A percentile compares a stretch with the other conserved stretches of the same genome.
phyloP scores from a whole-genome alignment of 345 rosid genomes.

The Microthlaspi erraticum region DNA sequence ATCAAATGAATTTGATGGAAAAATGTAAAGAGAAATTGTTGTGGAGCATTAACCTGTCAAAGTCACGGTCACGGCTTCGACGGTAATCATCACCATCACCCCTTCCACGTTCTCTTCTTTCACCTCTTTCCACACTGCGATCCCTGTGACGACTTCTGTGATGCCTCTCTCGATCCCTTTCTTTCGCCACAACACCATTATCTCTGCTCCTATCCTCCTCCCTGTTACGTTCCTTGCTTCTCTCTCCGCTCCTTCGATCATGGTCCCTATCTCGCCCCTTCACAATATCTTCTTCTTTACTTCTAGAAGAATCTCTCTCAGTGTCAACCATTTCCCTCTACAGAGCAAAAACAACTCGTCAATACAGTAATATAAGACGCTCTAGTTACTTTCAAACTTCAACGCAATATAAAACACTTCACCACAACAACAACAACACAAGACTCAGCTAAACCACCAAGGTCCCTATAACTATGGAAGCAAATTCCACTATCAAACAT shows the following conservation, averaged over 20 bases:
- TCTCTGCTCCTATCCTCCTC: slow-evolving; percentile 30
- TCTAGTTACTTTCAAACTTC: background rate
- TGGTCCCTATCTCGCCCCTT: slow-evolving; percentile 41
- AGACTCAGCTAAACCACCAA: background rate
- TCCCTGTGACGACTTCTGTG: slow-evolving; percentile 55
- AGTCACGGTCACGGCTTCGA: slow-evolving; percentile 61
- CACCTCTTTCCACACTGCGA: slow-evolving; percentile 60
- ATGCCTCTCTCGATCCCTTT: slow-evolving; percentile 55
- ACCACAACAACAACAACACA: background rate
- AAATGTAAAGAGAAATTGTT: background rate
- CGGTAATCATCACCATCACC: slow-evolving; percentile 66
- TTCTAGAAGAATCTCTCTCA: slow-evolving; percentile 60
- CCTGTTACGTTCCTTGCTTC: slow-evolving; percentile 41
- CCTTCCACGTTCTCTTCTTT: slow-evolving; percentile 72
- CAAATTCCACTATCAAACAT: background rate
- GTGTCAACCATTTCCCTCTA: slow-evolving; percentile 60
- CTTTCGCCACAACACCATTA: slow-evolving; percentile 39
- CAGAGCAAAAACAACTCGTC: slow-evolving; percentile 1
- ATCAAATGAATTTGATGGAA: background rate
- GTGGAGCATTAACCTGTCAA: slow-evolving; percentile 48
- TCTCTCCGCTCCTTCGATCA: slow-evolving; percentile 46
- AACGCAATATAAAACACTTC: background rate
- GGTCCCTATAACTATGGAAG: background rate
- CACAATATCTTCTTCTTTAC: slow-evolving; percentile 55
- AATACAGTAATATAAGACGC: background rate